Evolutionary conservation across 208 protist genomes (phyloP).

Genomic region (Leishmania amazonensis): DNA sequence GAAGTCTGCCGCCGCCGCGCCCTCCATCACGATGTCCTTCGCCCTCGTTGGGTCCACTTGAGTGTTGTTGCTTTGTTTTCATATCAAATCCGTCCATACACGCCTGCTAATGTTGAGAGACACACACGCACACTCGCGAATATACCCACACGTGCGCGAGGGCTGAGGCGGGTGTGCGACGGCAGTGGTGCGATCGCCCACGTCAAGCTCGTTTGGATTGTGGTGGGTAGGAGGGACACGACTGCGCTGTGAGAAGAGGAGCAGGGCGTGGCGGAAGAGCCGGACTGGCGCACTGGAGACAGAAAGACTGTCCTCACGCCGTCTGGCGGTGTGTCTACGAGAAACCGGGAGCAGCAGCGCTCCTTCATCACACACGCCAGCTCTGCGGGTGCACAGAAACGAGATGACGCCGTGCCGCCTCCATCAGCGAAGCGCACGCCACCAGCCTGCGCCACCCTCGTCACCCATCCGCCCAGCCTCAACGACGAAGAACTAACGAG

Average conservation of each 20-base stretch:
- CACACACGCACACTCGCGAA: neutral
- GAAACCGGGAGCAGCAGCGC: neutral
- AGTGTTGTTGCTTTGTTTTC: conserved; percentile 7
- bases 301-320: neutral
- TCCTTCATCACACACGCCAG: neutral
- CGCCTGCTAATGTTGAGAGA: conserved; percentile 5
- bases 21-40: neutral
- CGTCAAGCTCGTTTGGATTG: neutral
- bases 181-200: neutral
- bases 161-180: neutral
- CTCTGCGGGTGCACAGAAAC: neutral
- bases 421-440: neutral
- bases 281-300: neutral
- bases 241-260: neutral
- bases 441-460: neutral
- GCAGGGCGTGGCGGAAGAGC: neutral
- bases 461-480: neutral
- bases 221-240: neutral
- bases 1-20: neutral
- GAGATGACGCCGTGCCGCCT: neutral
- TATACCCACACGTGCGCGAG: neutral
- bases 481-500: neutral
- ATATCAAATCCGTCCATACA: conserved; percentile 1
- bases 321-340: neutral
- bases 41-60: neutral